phyloP scores from a whole-genome alignment of 306 rosid species.

The Malus sylvestris region DNA sequence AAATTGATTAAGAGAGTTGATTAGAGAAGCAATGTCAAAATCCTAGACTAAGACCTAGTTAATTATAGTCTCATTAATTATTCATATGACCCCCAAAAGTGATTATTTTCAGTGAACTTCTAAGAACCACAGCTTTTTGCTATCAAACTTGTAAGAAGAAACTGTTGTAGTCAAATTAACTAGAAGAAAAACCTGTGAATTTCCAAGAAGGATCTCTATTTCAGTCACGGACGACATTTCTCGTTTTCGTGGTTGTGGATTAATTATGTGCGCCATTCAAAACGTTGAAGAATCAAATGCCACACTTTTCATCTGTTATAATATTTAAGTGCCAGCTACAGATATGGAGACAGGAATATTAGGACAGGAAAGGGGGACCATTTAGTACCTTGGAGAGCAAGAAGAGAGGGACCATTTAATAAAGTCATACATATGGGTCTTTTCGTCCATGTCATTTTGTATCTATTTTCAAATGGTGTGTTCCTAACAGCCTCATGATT shows the following conservation, averaged over 20 bases:
- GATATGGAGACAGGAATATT: not conserved
- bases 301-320: too few relatives aligned
- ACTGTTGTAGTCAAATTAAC: too few relatives aligned
- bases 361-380: too few relatives aligned
- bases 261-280: too few relatives aligned
- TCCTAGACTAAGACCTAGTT: not conserved
- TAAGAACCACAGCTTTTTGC: not conserved
- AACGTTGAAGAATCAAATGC: too few relatives aligned
- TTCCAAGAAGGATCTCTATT: not conserved
- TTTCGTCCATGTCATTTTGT: not conserved
- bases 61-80: not conserved
- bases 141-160: not conserved
- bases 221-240: too few relatives aligned
- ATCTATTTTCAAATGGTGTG: not conserved
- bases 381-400: not conserved
- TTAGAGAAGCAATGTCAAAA: not conserved
- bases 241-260: too few relatives aligned
- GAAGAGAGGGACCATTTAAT: not conserved
- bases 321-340: too few relatives aligned
- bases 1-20: not conserved
- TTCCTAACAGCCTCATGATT: not conserved
- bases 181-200: not conserved
- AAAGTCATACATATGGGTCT: not conserved
- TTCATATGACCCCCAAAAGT: not conserved
- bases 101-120: not conserved